Base-by-base conservation (phyloP, 2,329 filamentous ascomycete genomes). In the Aureobasidium sp. region DNA sequence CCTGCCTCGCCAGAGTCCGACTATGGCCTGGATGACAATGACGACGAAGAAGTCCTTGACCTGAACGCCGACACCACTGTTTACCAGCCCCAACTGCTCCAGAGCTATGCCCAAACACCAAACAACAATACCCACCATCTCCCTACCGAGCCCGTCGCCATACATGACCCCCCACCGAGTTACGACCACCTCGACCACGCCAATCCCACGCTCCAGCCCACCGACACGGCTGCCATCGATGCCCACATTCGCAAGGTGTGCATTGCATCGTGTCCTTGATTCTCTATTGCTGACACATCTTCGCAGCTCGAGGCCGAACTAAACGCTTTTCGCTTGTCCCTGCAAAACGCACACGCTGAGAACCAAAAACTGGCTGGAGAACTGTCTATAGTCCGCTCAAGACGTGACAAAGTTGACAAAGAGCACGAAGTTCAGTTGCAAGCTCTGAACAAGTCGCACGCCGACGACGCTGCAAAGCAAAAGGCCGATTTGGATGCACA, bases 361-460 rank as follows among this genome's bases (percentile, higher is more conserved):
- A 82, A 84, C 53, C 78, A 87, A 17, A 79, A 81, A 2, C 87
- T 88, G 66, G 77, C 82, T 19, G 89, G 89, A 53, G 88, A 92
- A 70, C 84, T 85, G 29, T 81, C 87, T 54, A 90, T 92, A 62
- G 79, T 92, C n/a, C 83, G 89, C 35, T 81, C 82, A 62, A 89
- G 89, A 62, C 79, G 84, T 42, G 81, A 86, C 53, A 86, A 84
- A 66, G 75, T 79, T 0, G 77, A 78, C 17, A 81, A 83, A 55
- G 81, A 85, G 49, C 83, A 87, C 67, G 84, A 89, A 53, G 79
- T 80, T 25, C 81, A 86, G 66, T 71, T 92, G 25, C 74, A 78
- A 21, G 78, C 80, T 6, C 74, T 89, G 60, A 84, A 83, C 66
- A 85, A 85, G 64, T 73, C 82, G 63, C 84, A 85, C 65, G 79